Evolutionary conservation across 2,329 filamentous ascomycete genomes (phyloP), one percentile per base, ranked within the genome.

Genomic region (Alternaria gaisen): DNA sequence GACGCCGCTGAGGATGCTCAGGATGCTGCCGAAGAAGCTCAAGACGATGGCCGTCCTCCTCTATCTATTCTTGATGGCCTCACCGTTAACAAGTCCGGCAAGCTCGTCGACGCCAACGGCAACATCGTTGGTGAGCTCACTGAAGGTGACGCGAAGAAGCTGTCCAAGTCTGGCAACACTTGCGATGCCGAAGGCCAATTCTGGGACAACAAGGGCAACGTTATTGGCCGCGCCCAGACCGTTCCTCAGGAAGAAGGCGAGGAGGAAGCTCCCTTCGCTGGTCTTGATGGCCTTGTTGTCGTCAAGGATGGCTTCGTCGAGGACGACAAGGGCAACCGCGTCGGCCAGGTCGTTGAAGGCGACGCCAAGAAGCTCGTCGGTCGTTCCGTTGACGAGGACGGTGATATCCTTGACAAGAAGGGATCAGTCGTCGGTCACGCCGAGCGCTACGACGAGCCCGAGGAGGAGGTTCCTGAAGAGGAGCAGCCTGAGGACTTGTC

Each of bases 371-470:
- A 83, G 76, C 80, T 84, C 18, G 75, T 84, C 58, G 83, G 83
- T 44, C 82, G 82, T 61, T 69, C 77, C 36, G 83, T 84, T 18
- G 83, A 84, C 50, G 83, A 85, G 62, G 83, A 85, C 58, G 83
- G 83, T 57, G 83, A 85, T 56, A 83, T 85, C 64, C 74, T 84
- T 47, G 82, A 84, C 72, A 84, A 84, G 80, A 83, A 83, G 73
- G 83, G 83, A 63, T 82, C 80, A 53, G 82, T 84, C 41, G 81
- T 84, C 40, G 83, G 83, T 40, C 83, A 84, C 60, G 83, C 83
- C 43, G 83, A 84, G 67, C 83, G 83, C 66, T 83, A 79, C 55
- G 89, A 92, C 73, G 87, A 89, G 57, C 91, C 87, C 82, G 88
- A 92, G 65, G 83, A 85, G 38, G 85, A 86, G 63, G 62, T 56